phyloP scores from a whole-genome alignment of 495 filamentous ascomycete genomes.

The Aspergillus sclerotiicarbonarius region DNA sequence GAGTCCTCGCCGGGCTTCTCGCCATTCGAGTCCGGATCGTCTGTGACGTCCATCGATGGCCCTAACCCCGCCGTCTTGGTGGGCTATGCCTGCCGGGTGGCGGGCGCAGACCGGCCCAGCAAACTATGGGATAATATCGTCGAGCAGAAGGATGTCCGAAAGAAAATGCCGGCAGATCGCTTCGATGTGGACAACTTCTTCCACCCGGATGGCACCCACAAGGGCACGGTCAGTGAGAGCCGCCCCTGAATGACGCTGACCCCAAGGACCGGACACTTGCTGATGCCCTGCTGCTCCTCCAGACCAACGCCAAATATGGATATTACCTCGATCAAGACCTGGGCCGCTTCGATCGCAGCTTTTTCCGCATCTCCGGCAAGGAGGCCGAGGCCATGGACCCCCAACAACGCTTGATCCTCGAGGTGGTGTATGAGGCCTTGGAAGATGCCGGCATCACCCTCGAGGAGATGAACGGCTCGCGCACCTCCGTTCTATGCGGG shows the following conservation, averaged over 20 bases:
- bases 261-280: not conserved
- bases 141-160: not conserved
- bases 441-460: slow-evolving; percentile 43
- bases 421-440: slow-evolving; percentile 58
- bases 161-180: not conserved
- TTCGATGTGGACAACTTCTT: not conserved
- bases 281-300: not conserved
- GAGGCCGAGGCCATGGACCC: slow-evolving; percentile 56
- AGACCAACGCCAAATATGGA: slow-evolving; percentile 33
- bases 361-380: slow-evolving; percentile 55
- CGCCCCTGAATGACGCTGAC: too few relatives aligned
- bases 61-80: too few relatives aligned
- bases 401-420: slow-evolving; percentile 54
- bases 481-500: slow-evolving; percentile 50
- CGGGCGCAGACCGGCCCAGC: not conserved
- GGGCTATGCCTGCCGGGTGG: not conserved
- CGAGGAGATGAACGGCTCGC: slow-evolving; percentile 38
- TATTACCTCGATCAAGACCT: slow-evolving; percentile 53
- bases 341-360: slow-evolving; percentile 54
- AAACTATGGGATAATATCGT: not conserved
- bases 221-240: not conserved
- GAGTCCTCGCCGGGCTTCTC: too few relatives aligned
- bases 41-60: too few relatives aligned
- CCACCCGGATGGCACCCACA: not conserved
- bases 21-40: too few relatives aligned